Conservation (phyloP, 2,329 filamentous ascomycete species). For the Ophiostoma himal-ulmi region DNA sequence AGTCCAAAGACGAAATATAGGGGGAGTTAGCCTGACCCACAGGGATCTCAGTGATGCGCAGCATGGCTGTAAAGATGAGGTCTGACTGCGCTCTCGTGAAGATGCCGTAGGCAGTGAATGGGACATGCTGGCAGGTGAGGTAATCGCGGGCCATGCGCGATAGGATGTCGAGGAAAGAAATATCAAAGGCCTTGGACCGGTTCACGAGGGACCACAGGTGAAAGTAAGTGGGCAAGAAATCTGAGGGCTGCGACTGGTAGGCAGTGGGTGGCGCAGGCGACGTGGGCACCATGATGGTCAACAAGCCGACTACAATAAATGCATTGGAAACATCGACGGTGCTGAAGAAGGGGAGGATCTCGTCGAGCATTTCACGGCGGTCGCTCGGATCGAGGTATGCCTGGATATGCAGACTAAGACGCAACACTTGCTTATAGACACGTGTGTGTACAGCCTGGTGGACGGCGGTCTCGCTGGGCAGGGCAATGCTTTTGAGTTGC, state of each 20-base stretch:
- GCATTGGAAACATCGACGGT: constrained; percentile 87
- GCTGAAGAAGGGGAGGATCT: constrained; percentile 81
- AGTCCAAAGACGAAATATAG: constrained; percentile 75
- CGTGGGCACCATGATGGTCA: constrained; percentile 86
- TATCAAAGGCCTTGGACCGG: constrained; percentile 79
- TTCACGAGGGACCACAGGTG: constrained; percentile 93
- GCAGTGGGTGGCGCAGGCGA: constrained; percentile 66
- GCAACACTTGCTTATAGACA: constrained; percentile 64
- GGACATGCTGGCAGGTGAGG: constrained; percentile 65
- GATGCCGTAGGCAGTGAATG: constrained; percentile 81
- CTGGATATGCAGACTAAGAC: constrained; percentile 84
- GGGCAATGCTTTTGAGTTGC: constrained; percentile 82
- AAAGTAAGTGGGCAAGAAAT: constrained; percentile 90
- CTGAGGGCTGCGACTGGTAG: constrained; percentile 72
- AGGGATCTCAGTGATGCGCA: constrained; percentile 88
- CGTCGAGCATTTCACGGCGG: constrained; percentile 72
- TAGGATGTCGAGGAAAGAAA: constrained; percentile 81
- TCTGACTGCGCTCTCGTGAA: constrained; percentile 90
- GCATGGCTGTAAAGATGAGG: constrained; percentile 83
- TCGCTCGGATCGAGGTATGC: constrained; percentile 88
- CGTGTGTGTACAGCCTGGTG: constrained; percentile 53
- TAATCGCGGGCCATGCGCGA: constrained; percentile 84
- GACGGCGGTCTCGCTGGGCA: constrained; percentile 74
- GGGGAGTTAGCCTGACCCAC: constrained; percentile 93
- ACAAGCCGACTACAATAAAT: constrained; percentile 81